These are phyloP conservation scores for Cryptococcus maquisensis DNA, from an alignment of 1,284 basidiomycete species.

Conservation along the genomic window DNA sequence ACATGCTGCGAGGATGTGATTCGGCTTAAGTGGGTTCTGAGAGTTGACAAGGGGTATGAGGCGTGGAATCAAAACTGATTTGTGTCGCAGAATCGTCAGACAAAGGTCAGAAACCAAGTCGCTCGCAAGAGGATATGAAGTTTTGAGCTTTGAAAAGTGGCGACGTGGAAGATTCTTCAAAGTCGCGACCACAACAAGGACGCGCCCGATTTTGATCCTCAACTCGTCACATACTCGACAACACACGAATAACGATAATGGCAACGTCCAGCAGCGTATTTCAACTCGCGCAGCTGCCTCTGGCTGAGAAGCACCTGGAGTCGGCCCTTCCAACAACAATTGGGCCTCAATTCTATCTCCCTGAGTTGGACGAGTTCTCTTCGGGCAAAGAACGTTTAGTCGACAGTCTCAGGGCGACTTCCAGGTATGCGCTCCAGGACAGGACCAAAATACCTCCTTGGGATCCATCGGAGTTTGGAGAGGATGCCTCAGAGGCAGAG, in stretches of 20 bases:
- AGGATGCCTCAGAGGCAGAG: background rate
- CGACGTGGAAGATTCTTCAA: background rate
- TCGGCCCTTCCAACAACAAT: conserved; percentile 1
- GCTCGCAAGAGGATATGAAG: too few relatives aligned
- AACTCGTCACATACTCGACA: too few relatives aligned
- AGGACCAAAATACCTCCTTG: background rate
- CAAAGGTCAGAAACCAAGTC: background rate
- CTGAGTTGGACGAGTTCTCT: conserved; percentile 26
- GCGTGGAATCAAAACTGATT: background rate
- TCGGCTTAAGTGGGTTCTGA: too few relatives aligned
- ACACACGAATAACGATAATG: background rate
- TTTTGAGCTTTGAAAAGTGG: background rate
- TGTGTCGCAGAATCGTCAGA: background rate
- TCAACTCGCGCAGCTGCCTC: conserved; percentile 7
- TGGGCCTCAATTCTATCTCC: conserved; percentile 20
- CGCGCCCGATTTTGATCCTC: too few relatives aligned
- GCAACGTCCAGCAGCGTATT: background rate
- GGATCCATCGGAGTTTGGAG: background rate
- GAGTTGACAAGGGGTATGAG: background rate
- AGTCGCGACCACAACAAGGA: background rate
- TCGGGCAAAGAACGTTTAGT: conserved; percentile 26
- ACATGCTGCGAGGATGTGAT: conserved; percentile 64
- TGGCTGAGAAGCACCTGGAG: background rate
- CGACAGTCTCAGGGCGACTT: conserved; percentile 10
- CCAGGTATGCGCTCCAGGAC: conserved; percentile 6